phyloP scores from a whole-genome alignment of 2,329 filamentous ascomycete genomes.

The Mariannaea sp. region DNA sequence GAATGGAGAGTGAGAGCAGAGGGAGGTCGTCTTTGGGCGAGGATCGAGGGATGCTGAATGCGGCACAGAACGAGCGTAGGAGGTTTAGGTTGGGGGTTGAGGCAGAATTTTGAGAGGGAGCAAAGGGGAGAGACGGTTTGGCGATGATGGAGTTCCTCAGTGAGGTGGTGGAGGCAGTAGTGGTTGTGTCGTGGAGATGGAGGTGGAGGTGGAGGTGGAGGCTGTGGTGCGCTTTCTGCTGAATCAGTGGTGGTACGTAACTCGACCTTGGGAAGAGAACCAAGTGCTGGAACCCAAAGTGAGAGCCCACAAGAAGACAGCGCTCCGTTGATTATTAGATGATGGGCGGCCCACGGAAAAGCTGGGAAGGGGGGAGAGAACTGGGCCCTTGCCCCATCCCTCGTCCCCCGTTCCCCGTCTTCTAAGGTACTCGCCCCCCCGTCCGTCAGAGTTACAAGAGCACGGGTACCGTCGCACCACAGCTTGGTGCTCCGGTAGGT shows the following conservation, averaged over 20 bases:
- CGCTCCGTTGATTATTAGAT: too few relatives aligned
- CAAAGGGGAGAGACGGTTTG: conserved; percentile 11
- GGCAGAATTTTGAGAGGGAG: not conserved
- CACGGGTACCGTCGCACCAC: conserved; percentile 16
- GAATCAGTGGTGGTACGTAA: conserved; percentile 5
- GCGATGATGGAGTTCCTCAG: conserved; percentile 16
- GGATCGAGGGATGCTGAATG: not conserved
- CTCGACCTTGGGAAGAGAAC: too few relatives aligned
- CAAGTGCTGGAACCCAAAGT: too few relatives aligned
- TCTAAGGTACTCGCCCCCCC: not conserved
- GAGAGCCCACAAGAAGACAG: too few relatives aligned
- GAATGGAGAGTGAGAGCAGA: not conserved
- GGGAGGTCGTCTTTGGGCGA: not conserved
- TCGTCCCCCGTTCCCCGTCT: not conserved
- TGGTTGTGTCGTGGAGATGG: conserved; percentile 15
- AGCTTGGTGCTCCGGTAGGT: conserved; percentile 9
- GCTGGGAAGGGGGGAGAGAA: conserved; percentile 6
- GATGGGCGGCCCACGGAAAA: conserved; percentile 6
- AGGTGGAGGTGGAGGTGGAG: conserved; percentile 15
- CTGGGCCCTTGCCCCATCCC: not conserved
- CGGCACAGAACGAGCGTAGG: not conserved
- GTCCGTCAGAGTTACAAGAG: not conserved
- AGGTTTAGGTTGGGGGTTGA: not conserved
- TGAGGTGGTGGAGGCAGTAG: conserved; percentile 13
- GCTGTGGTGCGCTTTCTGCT: not conserved